Base-by-base conservation (phyloP, 768 basidiomycete species). In the Mycena capillaripes region DNA sequence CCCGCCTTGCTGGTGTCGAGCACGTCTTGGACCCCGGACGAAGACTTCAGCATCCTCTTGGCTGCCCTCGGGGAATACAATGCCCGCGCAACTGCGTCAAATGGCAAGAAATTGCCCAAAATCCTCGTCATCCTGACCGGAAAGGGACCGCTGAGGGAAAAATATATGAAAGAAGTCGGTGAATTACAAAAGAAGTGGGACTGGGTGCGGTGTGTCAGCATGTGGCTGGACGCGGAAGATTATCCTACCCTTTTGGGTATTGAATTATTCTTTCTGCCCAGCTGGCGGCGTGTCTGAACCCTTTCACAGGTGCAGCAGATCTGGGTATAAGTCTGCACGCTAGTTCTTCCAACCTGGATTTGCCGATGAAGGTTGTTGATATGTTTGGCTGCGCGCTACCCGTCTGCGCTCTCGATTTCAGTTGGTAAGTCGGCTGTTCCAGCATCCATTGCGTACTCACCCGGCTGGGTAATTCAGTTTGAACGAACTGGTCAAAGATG, bases 361-460 rank as follows among this genome's bases (percentile, higher is more conserved):
- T 99, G 65, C 98, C 98, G 3, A 99, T 99, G 98, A 99, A 99
- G 81, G 91, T 99, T 6, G 96, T 99, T 9, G 98, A 99, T 81
- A 98, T 99, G 97, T 98, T 99, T 83, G 98, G 98, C 5, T 98
- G 97, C 76, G 93, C 93, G 6, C 85, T 99, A 66, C 97, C 97
- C 0, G 98, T 98, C 10, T 94, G 97, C 72, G 97, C 98, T 0
- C 86, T 96, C 4, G 87, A 92, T 58, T 99, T 97, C 78, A 83
- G 86, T 48, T 97, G 95, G 97, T 97, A 72, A n/a, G 89, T 76
- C 16, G 32, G 34, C 69, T 19, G 32, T 58, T 25, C n/a, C 46
- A 63, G 50, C 64, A 55, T 36, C 40, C n/a, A 21, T n/a, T 21
- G n/a, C 30, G 29, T 12, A 44, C 40, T 55, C 34, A 60, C 74